Conservation (phyloP, 306 rosid species). For the Vigna angularis region DNA sequence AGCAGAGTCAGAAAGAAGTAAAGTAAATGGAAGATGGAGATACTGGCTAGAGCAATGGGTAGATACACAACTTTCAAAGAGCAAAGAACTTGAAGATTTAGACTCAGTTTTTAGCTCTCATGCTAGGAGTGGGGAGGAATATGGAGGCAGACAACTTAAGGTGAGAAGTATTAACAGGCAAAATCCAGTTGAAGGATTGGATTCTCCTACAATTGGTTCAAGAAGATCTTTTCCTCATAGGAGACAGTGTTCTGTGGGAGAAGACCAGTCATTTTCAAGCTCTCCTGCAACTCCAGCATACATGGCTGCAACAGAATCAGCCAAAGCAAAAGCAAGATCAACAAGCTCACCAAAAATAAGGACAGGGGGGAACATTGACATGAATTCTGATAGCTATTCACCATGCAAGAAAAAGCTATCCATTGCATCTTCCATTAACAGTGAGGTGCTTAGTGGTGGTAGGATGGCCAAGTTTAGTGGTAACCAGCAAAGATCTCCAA, state of each 20-base stretch:
- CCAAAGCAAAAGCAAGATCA: conserved; percentile 76
- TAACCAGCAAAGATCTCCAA: conserved; percentile 75
- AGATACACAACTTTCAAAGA: conserved; percentile 87
- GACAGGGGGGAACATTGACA: conserved; percentile 57
- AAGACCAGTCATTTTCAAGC: conserved; percentile 61
- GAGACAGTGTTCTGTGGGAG: conserved; percentile 69
- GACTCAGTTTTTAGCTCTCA: conserved; percentile 63
- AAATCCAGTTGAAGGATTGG: conserved; percentile 51
- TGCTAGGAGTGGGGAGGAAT: conserved; percentile 51
- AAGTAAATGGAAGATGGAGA: conserved; percentile 88
- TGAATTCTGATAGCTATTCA: conserved; percentile 66
- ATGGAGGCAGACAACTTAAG: conserved; percentile 53
- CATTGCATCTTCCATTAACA: conserved; percentile 56
- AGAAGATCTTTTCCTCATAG: conserved; percentile 60
- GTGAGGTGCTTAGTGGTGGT: conserved; percentile 50
- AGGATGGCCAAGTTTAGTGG: conserved; percentile 43
- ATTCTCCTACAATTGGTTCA: conserved; percentile 55
- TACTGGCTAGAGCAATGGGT: conserved; percentile 98
- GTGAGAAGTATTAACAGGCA: conserved; percentile 49
- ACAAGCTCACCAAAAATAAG: conserved; percentile 78
- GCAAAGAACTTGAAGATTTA: conserved; percentile 92
- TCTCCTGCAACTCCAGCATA: conserved; percentile 81
- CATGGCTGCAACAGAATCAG: conserved; percentile 98
- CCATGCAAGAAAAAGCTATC: conserved; percentile 81
- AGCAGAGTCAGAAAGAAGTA: conserved; percentile 81